A percentile compares a stretch with the other conserved stretches of the same genome.
phyloP scores from a whole-genome alignment of 129 eudicot genomes.

The Centaurea solstitialis region DNA sequence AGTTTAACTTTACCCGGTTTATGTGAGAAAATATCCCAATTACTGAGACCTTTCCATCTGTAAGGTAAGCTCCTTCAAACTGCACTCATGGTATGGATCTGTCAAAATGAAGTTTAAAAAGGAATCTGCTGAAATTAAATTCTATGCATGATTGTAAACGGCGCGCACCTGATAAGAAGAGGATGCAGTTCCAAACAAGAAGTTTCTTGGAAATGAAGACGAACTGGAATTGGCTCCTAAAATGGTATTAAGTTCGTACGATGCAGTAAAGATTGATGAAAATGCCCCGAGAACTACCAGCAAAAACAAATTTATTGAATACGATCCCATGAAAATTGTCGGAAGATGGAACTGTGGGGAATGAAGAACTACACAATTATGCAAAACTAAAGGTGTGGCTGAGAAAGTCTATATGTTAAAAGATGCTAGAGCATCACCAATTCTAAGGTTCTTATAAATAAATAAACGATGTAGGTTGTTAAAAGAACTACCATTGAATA shows the following conservation, averaged over 20 bases:
- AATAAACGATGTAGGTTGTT: too few relatives aligned
- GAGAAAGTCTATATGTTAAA: too few relatives aligned
- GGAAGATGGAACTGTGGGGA: too few relatives aligned
- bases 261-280: background rate
- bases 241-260: background rate
- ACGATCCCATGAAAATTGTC: background rate
- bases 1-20: slow-evolving; percentile 41
- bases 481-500: too few relatives aligned
- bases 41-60: slow-evolving; percentile 78
- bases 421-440: too few relatives aligned
- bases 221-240: slow-evolving; percentile 14
- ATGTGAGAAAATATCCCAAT: slow-evolving; percentile 82
- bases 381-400: too few relatives aligned
- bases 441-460: too few relatives aligned
- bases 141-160: slow-evolving; percentile 5
- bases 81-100: slow-evolving; percentile 20
- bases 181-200: slow-evolving; percentile 86
- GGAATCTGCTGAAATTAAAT: slow-evolving; percentile 39
- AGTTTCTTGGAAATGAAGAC: slow-evolving; percentile 51
- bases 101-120: background rate
- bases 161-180: slow-evolving; percentile 75
- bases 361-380: too few relatives aligned
- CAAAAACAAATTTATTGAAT: background rate
- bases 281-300: background rate
- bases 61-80: slow-evolving; percentile 80